Evolutionary conservation across 2,329 filamentous ascomycete genomes (phyloP), one percentile per base, ranked within the genome.

Genomic region (Fusarium equiseti): DNA sequence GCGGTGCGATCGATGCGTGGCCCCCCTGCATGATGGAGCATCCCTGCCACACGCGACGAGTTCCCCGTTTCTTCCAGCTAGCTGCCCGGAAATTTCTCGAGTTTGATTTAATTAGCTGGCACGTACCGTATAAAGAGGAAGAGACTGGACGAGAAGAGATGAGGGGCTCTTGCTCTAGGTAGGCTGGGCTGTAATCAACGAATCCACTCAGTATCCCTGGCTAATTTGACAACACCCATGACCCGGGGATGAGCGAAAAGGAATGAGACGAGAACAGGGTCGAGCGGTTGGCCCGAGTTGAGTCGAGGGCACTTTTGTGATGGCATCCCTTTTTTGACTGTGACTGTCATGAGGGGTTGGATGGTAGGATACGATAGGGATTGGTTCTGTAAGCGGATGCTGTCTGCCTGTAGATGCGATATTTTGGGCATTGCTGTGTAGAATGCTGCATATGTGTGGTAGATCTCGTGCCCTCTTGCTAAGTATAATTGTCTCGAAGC

Each of bases 1-100:
- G 68, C 64, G 68, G 64, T 64, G 59, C 55, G 48, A 68, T 71
- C 56, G 56, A 71, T 63, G 60, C 45, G 49, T 65, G 57, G 45
- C 45, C 43, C 68, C 68, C 68, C 70, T 68, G 68, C 62, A 49
- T 58, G 38, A 29, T 18, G 44, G 59, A n/a, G 9, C 54, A 71
- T 72, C 68, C 68, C 56, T 71, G 60, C 54, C 60, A 49, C 60
- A 49, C 55, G 45, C 59, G 48, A 55, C 31, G 45, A 44, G 24
- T 52, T 56, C 53, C 53, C 43, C 46, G 45, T 46, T 53, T 56
- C 20, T 55, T 46, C 18, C 46, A 63, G 24, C 53, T 24, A 38
- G 18, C 31, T 43, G 43, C 27, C 46, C 51, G 54, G 68, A 57
- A 65, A 68, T 68, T 52, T 71, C 51, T 68, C 68, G 32, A 51